A percentile compares a stretch with the other conserved stretches of the same genome.
Conservation (phyloP, 1,284 basidiomycete species). For the Apiotrichum gamsii region DNA sequence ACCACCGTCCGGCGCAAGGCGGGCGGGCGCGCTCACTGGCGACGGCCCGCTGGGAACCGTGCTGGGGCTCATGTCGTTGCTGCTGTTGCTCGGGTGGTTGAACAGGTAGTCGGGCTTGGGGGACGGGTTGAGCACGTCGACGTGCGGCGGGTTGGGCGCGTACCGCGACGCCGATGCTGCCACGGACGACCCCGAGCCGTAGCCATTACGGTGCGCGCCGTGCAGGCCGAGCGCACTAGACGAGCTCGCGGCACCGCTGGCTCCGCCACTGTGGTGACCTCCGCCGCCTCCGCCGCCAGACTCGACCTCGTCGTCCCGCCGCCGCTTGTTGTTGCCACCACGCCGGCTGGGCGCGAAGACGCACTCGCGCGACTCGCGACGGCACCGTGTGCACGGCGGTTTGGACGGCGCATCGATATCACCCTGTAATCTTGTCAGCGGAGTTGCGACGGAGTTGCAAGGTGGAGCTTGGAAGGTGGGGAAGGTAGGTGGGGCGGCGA, state of each 20-base stretch:
- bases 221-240: background rate
- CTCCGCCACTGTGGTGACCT: background rate
- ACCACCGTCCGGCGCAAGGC: background rate
- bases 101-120: slow-evolving; percentile 14
- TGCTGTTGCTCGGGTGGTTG: slow-evolving; percentile 12
- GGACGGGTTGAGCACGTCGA: slow-evolving; percentile 15
- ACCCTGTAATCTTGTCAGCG: slow-evolving; percentile 23
- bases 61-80: slow-evolving; percentile 18
- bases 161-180: background rate
- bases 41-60: slow-evolving; percentile 1
- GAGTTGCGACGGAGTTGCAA: too few species aligned
- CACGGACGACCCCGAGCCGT: background rate
- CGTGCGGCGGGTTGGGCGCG: slow-evolving; percentile 1
- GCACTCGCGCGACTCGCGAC: slow-evolving; percentile 48
- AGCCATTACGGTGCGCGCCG: background rate
- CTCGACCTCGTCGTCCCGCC: slow-evolving; percentile 16
- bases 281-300: background rate
- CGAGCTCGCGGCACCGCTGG: background rate
- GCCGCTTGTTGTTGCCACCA: slow-evolving; percentile 41
- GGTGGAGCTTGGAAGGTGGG: too few species aligned
- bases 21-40: background rate
- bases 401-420: slow-evolving; percentile 48
- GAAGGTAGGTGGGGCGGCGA: too few species aligned
- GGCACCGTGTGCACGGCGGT: slow-evolving; percentile 48
- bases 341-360: slow-evolving; percentile 45